Conservation (phyloP, 129 eudicot genomes). For the Heracleum sosnowskyi region DNA sequence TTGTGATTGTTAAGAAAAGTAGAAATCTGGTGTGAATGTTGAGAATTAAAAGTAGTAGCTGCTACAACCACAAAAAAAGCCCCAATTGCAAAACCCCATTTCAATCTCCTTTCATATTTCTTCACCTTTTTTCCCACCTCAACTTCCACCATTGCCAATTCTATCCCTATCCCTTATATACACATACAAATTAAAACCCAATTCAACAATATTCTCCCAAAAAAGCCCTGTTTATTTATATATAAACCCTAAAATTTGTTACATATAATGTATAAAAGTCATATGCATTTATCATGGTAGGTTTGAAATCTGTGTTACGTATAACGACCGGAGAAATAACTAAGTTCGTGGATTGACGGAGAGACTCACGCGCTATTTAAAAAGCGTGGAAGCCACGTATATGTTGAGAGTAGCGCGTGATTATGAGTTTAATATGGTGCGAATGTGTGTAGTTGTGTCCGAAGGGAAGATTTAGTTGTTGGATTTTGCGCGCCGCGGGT, state of each 20-base stretch:
- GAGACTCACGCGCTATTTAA: neutral
- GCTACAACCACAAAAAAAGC: constrained; percentile 35
- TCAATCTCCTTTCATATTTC: constrained; percentile 16
- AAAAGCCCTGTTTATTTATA: neutral
- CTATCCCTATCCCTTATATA: neutral
- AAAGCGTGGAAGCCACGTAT: neutral
- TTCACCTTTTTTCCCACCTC: constrained; percentile 17
- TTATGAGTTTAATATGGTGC: neutral
- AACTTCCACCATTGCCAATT: constrained; percentile 48
- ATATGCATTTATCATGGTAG: neutral
- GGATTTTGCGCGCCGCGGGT: constrained; percentile 6
- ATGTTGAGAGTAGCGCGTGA: constrained; percentile 1
- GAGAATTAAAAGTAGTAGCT: constrained; percentile 26
- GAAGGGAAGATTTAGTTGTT: neutral
- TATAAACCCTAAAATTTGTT: neutral
- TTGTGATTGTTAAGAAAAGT: constrained; percentile 19
- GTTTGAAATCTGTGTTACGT: neutral
- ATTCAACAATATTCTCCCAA: neutral
- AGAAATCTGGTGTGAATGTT: constrained; percentile 20
- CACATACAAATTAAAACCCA: neutral
- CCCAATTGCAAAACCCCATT: constrained; percentile 25
- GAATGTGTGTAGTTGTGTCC: neutral
- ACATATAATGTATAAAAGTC: no score
- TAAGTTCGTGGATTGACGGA: neutral
- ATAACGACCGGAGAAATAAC: neutral